A percentile compares a stretch with the other conserved stretches of the same genome.
Evolutionary conservation across 345 rosid species (phyloP).

Genomic region (Murraya koenigii): DNA sequence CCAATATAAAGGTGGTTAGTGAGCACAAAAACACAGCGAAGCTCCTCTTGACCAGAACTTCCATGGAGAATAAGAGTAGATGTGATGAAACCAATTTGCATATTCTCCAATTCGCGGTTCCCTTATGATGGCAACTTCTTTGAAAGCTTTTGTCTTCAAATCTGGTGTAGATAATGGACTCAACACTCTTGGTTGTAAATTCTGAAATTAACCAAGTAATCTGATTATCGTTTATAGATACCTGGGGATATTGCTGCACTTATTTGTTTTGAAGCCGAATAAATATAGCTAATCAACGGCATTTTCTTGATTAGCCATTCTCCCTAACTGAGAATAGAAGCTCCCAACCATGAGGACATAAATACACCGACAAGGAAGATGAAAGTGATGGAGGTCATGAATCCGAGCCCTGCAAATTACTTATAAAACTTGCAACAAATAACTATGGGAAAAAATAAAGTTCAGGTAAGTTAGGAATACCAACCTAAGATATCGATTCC

Average conservation of each 20-base stretch:
- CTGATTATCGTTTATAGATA: constrained; percentile 6
- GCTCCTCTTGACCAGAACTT: constrained; percentile 59
- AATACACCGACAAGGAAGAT: constrained; percentile 67
- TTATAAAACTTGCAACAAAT: background rate
- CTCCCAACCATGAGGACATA: constrained; percentile 79
- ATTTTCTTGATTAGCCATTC: constrained; percentile 82
- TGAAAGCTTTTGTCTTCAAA: constrained; percentile 70
- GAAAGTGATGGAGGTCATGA: constrained; percentile 70
- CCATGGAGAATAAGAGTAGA: constrained; percentile 58
- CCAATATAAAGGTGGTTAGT: constrained; percentile 73
- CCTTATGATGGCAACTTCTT: constrained; percentile 71
- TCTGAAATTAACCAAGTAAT: constrained; percentile 1
- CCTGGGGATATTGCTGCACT: constrained; percentile 81
- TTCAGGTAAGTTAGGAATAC: constrained; percentile 1
- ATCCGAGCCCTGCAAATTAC: constrained; percentile 56
- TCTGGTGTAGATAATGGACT: constrained; percentile 32
- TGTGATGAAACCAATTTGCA: constrained; percentile 67
- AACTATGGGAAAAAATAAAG: background rate
- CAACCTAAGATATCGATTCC: constrained; percentile 69
- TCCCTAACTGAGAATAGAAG: constrained; percentile 66
- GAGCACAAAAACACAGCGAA: constrained; percentile 62
- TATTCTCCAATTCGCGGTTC: constrained; percentile 70
- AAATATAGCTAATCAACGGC: constrained; percentile 68
- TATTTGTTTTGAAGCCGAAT: constrained; percentile 76
- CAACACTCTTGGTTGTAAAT: background rate